Base-by-base conservation (phyloP, 306 rosid genomes). In the Dicorynia guianensis region DNA sequence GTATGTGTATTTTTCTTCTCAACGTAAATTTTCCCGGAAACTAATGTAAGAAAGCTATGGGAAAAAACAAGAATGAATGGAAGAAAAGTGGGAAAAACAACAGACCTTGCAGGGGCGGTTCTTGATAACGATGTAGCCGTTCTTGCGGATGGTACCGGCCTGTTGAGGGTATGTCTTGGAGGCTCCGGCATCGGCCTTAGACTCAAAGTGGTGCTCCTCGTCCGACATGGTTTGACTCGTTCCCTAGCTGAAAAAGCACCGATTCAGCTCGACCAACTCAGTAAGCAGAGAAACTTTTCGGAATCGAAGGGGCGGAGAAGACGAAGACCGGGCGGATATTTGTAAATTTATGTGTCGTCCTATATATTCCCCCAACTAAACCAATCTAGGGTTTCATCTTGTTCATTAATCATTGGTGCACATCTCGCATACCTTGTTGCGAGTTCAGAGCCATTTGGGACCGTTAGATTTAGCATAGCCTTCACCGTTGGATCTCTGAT, bases 111-210 rank as follows among this genome's bases (percentile, higher is more conserved):
- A 84, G 15, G 87, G 80, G n/a, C 87, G 84, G 65, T 19, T 48
- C 46, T 84, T 84, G 79, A 84, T 80, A 74, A 84, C 87, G 79
- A 84, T 79, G 77, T 84, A 84, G 65, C 87, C 87, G 44, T 80
- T 84, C 82, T 84, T 84, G 18, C 87, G 87, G 39, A 84, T 78
- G 42, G 87, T 76, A 2, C 87, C 87, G 43, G 87, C 87, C 34
- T 84, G 87, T 76, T 84, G 87, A 30, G 87, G 87, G 25, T 17
- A 84, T 10, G 87, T 83, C 47, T 83, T 83, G 74, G 87, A 83
- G 66, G 87, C 87, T 47, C 87, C 87, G 25, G 87, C 87, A 13
- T 83, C 87, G 34, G 87, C 87, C 83, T 83, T 83, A 33, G 87
- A 83, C 75, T 83, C 87, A 36, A 83, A 83, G 30, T 83, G 87